Evolutionary conservation across 257 asterid genomes (phyloP).

Genomic region (Gynochthodes officinalis): DNA sequence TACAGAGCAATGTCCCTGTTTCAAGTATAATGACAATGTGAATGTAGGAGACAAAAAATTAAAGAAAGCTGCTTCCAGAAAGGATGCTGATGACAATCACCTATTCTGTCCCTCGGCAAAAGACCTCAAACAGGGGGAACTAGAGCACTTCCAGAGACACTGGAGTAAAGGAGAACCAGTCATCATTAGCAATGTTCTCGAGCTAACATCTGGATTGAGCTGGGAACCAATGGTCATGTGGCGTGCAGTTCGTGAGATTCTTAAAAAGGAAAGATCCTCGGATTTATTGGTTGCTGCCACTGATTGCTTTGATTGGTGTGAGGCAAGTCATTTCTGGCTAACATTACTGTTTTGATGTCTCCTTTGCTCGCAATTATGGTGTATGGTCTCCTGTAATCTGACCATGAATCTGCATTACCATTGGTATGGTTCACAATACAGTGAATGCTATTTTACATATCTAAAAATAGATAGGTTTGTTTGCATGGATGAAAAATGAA

Average conservation of each 20-base stretch:
- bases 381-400: not conserved
- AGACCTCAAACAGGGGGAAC: constrained; percentile 33
- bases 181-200: constrained; percentile 41
- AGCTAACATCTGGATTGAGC: constrained; percentile 52
- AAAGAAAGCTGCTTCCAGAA: constrained; percentile 41
- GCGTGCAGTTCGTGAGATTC: constrained; percentile 57
- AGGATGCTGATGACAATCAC: constrained; percentile 43
- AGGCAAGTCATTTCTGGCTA: constrained; percentile 34
- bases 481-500: no score
- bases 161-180: constrained; percentile 68
- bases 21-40: constrained; percentile 17
- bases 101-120: constrained; percentile 49
- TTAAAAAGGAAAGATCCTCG: constrained; percentile 29
- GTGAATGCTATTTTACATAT: not conserved
- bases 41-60: constrained; percentile 12
- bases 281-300: constrained; percentile 49
- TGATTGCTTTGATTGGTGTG: constrained; percentile 65
- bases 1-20: constrained; percentile 35
- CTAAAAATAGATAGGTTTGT: no score
- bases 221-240: constrained; percentile 87
- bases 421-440: not conserved
- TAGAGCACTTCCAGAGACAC: constrained; percentile 59
- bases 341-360: constrained; percentile 4
- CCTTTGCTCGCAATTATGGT: not conserved
- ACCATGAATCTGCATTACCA: not conserved